Conservation (phyloP, 2,329 filamentous ascomycete genomes). For the Penicillium rolfsii region DNA sequence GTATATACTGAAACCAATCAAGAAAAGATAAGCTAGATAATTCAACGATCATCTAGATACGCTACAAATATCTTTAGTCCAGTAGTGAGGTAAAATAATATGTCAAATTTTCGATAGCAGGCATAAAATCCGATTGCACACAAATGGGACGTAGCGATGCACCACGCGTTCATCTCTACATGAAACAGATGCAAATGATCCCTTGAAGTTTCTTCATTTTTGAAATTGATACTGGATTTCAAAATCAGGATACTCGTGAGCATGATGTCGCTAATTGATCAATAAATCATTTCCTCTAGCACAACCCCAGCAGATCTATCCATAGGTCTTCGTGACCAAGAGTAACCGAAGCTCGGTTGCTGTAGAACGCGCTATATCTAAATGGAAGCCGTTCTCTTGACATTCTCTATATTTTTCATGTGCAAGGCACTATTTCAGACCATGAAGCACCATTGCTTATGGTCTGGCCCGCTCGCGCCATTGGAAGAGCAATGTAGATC, state of each 20-base stretch:
- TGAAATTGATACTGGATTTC: background rate
- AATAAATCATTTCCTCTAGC: background rate
- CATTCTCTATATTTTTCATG: background rate
- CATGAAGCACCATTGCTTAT: background rate
- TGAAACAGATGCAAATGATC: background rate
- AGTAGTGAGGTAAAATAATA: too few relatives aligned
- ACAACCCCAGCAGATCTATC: background rate
- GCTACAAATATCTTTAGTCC: too few relatives aligned
- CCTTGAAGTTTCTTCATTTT: background rate
- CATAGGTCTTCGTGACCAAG: background rate
- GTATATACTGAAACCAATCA: too few relatives aligned
- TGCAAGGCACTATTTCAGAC: background rate
- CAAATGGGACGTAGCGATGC: background rate
- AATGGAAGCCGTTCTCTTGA: background rate
- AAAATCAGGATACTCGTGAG: background rate
- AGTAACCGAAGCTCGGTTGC: background rate
- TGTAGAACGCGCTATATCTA: background rate
- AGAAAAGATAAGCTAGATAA: too few relatives aligned
- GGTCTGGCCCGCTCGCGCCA: background rate
- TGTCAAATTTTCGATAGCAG: too few relatives aligned
- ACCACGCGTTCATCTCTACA: constrained; percentile 3
- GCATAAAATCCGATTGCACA: too few relatives aligned
- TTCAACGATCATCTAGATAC: too few relatives aligned
- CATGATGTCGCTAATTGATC: background rate
- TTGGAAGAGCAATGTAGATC: background rate